Conservation (phyloP, 257 asterid species). For the Cynanchum wilfordii region DNA sequence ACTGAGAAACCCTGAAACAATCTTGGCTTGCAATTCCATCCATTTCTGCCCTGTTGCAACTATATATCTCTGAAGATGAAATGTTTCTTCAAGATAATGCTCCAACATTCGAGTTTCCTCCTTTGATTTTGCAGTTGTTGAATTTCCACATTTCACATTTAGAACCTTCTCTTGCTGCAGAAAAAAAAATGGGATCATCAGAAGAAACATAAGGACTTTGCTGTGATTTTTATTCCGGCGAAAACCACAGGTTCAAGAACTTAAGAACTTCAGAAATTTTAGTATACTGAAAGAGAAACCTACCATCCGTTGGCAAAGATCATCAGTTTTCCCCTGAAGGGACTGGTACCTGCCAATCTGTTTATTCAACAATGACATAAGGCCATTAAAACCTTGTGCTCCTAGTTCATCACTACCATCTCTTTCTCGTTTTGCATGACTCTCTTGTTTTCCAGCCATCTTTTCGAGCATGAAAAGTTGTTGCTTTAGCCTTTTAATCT, state of each 20-base stretch:
- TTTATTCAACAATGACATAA: slow-evolving; percentile 56
- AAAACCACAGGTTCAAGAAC: background rate
- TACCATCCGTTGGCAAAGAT: slow-evolving; percentile 85
- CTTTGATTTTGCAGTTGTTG: slow-evolving; percentile 41
- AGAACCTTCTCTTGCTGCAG: slow-evolving; percentile 57
- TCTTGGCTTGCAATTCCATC: slow-evolving; percentile 66
- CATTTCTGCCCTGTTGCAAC: slow-evolving; percentile 85
- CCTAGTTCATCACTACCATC: slow-evolving; percentile 20
- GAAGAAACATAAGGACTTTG: background rate
- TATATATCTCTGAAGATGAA: slow-evolving; percentile 80
- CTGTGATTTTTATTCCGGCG: background rate
- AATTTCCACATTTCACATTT: slow-evolving; percentile 36
- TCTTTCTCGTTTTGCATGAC: slow-evolving; percentile 32
- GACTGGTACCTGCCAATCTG: slow-evolving; percentile 75
- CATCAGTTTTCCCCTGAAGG: slow-evolving; percentile 73
- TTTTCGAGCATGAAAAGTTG: slow-evolving; percentile 81
- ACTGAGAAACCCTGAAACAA: slow-evolving; percentile 49
- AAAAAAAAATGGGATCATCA: background rate
- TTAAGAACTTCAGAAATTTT: slow-evolving; percentile 2
- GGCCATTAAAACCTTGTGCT: slow-evolving; percentile 41
- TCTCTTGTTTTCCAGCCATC: slow-evolving; percentile 61
- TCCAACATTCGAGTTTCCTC: slow-evolving; percentile 72
- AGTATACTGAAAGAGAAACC: slow-evolving; percentile 11
- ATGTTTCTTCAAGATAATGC: slow-evolving; percentile 83
- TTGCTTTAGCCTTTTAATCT: slow-evolving; percentile 93